Evolutionary conservation across 2,329 filamentous ascomycete genomes (phyloP), one percentile per base, ranked within the genome.

Genomic region (Thermoascus crustaceus): DNA sequence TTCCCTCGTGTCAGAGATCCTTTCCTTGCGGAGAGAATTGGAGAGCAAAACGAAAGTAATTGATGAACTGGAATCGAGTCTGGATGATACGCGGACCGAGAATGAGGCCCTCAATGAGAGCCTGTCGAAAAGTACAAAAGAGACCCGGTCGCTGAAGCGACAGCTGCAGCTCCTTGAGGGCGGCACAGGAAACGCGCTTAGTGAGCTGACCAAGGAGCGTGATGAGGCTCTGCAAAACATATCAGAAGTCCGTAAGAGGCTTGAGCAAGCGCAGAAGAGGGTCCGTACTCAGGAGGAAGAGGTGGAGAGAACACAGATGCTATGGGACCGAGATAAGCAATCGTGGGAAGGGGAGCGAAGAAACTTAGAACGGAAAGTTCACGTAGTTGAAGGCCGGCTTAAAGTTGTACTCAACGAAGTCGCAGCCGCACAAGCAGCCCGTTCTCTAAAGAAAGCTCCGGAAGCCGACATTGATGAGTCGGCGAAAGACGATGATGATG

Each of bases 1-100:
- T 6, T 95, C 85, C 32, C 68, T 98, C 5, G 89, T 98, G 1
- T 89, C 89, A 0, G 91, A 98, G 59, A 98, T 98, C 43, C 68
- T 98, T 24, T 78, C 80, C 2, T 66, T 98, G 32, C 78, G 88
- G 14, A 75, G 91, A 39, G 91, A 98, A 45, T 77, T 96, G 43
- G 91, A 98, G 54, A 85, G 84, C 26, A 95, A 94, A 62, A 75
- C 81, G 29, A 85, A 78, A 49, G 74, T 86, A 35, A 94, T 98
- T 36, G 88, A 95, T 55, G 78, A 75, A 35, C 69, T 98, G 10
- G 91, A 98, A 61, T 68, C 72, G 1, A 78, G 73, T 17, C 66
- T 98, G 21, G 79, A 93, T 42, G 66, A 74, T 1, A 72, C 78
- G 1, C 79, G 78, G 37, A 73, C 76, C 38, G 87, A 96, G 44